These are phyloP conservation scores for Conringia planisiliqua DNA, from an alignment of 345 rosid genomes.

Conservation along the genomic window DNA sequence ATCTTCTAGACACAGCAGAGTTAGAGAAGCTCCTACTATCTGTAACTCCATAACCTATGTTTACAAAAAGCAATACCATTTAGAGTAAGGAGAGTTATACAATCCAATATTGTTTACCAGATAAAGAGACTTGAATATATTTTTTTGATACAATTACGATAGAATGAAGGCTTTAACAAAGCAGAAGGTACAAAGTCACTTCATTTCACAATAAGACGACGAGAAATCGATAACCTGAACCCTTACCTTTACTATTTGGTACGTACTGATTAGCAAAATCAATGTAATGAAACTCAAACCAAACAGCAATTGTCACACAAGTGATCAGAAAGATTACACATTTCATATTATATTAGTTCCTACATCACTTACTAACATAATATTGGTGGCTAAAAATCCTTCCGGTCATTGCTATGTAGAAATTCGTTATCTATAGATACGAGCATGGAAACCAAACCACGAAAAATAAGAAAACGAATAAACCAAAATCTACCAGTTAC, in stretches of 20 bases:
- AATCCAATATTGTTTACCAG: not conserved
- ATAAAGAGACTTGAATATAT: not conserved
- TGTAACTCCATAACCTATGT: conserved; percentile 50
- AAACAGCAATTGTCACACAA: not conserved
- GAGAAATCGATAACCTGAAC: not conserved
- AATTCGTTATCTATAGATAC: not conserved
- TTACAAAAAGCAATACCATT: conserved; percentile 1
- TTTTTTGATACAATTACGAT: not conserved
- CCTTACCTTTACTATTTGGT: not conserved
- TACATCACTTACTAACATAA: not conserved
- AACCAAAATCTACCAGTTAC: not conserved
- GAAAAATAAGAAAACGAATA: not conserved
- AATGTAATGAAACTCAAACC: not conserved
- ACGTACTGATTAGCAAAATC: not conserved
- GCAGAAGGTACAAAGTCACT: not conserved
- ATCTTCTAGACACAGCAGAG: conserved; percentile 49
- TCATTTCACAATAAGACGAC: not conserved
- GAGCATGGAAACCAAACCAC: not conserved
- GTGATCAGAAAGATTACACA: not conserved
- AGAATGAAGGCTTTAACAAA: not conserved
- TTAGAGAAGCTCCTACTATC: conserved; percentile 43
- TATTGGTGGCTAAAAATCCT: not conserved
- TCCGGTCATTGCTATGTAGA: not conserved
- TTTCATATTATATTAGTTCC: not conserved
- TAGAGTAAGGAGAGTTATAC: not conserved